phyloP scores from a whole-genome alignment of 192 early-diverging fungal genomes.

The Linnemannia exigua region DNA sequence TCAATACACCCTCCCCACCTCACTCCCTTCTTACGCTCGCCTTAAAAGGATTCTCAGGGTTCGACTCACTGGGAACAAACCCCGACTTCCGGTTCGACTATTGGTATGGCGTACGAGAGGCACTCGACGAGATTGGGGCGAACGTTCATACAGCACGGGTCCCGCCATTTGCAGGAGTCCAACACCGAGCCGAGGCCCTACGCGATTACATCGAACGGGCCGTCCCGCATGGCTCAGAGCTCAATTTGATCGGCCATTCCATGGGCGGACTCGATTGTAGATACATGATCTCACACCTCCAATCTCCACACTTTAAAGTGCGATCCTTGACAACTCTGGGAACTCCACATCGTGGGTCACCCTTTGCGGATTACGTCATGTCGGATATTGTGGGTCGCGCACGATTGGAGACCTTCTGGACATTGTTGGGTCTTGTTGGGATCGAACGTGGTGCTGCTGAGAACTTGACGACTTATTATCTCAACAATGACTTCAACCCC shows the following conservation, averaged over 20 bases:
- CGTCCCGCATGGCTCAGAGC: slow-evolving; percentile 60
- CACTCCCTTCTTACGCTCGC: neutral
- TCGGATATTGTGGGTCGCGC: slow-evolving; percentile 32
- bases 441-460: slow-evolving; percentile 91
- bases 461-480: slow-evolving; percentile 90
- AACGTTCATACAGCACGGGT: slow-evolving; percentile 85
- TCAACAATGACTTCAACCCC: slow-evolving; percentile 86
- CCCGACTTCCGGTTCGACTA: slow-evolving; percentile 86
- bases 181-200: slow-evolving; percentile 81
- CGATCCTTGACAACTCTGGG: slow-evolving; percentile 90
- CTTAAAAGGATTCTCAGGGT: slow-evolving; percentile 73
- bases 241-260: slow-evolving; percentile 94
- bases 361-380: slow-evolving; percentile 87
- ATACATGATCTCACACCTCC: slow-evolving; percentile 89
- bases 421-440: slow-evolving; percentile 20
- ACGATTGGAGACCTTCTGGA: slow-evolving; percentile 38
- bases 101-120: slow-evolving; percentile 85
- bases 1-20: neutral
- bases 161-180: slow-evolving; percentile 67
- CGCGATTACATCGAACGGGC: slow-evolving; percentile 72
- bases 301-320: slow-evolving; percentile 74
- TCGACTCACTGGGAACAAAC: slow-evolving; percentile 52
- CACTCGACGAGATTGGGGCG: slow-evolving; percentile 84
- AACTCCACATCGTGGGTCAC: slow-evolving; percentile 93
- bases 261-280: slow-evolving; percentile 97